Evolutionary conservation across 805 yeast species (phyloP).

Genomic region (Saturnispora sanitii): DNA sequence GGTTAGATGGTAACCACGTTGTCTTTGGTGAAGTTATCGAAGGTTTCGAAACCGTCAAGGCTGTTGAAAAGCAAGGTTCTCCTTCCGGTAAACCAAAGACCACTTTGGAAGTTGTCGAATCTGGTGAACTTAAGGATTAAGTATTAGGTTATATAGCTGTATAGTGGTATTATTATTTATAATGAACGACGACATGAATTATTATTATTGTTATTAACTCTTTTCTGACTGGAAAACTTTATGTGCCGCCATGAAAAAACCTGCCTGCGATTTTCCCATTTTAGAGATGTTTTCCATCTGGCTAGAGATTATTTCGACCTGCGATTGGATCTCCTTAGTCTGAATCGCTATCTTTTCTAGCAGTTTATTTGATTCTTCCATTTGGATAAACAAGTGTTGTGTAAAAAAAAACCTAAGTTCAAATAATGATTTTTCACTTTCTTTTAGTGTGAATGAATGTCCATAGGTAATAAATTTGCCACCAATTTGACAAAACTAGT

Average conservation of each 20-base stretch:
- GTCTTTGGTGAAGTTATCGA: slow-evolving; percentile 89
- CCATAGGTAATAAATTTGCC: background rate
- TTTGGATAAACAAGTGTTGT: too few relatives aligned
- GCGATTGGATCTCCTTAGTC: slow-evolving; percentile 15
- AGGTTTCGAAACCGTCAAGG: slow-evolving; percentile 79
- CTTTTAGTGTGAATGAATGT: background rate
- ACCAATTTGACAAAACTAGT: background rate
- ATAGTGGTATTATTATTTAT: too few relatives aligned
- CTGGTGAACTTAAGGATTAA: slow-evolving; percentile 42
- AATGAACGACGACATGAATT: too few relatives aligned
- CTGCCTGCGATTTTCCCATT: slow-evolving; percentile 22
- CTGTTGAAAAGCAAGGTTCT: slow-evolving; percentile 59
- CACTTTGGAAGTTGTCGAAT: slow-evolving; percentile 42
- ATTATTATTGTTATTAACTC: slow-evolving; percentile 21
- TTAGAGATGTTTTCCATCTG: slow-evolving; percentile 22
- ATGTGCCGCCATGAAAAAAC: slow-evolving; percentile 25
- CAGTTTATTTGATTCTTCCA: slow-evolving; percentile 11
- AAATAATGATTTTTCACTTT: background rate
- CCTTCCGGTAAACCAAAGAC: slow-evolving; percentile 37
- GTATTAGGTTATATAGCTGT: slow-evolving; percentile 11
- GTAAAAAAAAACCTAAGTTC: too few relatives aligned
- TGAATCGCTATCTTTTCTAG: slow-evolving; percentile 18
- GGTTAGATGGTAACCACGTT: slow-evolving; percentile 92
- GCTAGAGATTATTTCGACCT: slow-evolving; percentile 17
- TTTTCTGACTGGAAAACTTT: slow-evolving; percentile 22